Percentiles rank a stretch among this genome's conserved stretches.
These are phyloP conservation scores for Eucalyptus coolabah DNA, from an alignment of 345 rosid genomes.

Conservation along the genomic window DNA sequence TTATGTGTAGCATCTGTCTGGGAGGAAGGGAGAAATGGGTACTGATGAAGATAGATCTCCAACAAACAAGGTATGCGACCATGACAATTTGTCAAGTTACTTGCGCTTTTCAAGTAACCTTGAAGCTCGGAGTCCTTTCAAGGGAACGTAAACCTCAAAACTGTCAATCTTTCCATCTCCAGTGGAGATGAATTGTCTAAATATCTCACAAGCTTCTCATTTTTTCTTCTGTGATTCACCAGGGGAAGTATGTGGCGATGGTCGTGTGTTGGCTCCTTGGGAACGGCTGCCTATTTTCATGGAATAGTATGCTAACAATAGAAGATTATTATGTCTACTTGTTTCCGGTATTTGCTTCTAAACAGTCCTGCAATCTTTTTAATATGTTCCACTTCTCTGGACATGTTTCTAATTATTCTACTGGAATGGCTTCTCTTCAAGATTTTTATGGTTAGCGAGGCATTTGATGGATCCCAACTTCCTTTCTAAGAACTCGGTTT, in stretches of 20 bases:
- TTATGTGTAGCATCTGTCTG: not conserved
- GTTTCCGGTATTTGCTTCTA: slow-evolving; percentile 42
- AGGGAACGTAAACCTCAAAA: not conserved
- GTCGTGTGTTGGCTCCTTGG: slow-evolving; percentile 76
- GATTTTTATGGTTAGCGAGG: not conserved
- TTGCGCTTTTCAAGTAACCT: not conserved
- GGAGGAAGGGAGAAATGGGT: not conserved
- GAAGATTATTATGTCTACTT: slow-evolving; percentile 49
- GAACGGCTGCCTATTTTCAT: slow-evolving; percentile 64
- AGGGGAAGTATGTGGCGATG: slow-evolving; percentile 68
- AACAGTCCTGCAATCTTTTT: not conserved
- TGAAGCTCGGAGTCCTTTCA: accelerated
- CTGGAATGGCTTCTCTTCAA: not conserved
- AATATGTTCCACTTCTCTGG: not conserved
- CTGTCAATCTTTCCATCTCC: not conserved
- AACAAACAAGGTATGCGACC: not conserved
- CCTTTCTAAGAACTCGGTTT: not conserved
- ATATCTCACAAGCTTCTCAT: not conserved
- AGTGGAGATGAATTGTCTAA: not conserved
- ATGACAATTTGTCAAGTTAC: not conserved
- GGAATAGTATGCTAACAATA: slow-evolving; percentile 82
- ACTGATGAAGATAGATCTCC: not conserved
- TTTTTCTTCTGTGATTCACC: not conserved
- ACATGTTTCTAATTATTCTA: not conserved
- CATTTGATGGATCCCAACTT: not conserved